phyloP scores from a whole-genome alignment of 495 filamentous ascomycete genomes.

The Filosporella fistucella region DNA sequence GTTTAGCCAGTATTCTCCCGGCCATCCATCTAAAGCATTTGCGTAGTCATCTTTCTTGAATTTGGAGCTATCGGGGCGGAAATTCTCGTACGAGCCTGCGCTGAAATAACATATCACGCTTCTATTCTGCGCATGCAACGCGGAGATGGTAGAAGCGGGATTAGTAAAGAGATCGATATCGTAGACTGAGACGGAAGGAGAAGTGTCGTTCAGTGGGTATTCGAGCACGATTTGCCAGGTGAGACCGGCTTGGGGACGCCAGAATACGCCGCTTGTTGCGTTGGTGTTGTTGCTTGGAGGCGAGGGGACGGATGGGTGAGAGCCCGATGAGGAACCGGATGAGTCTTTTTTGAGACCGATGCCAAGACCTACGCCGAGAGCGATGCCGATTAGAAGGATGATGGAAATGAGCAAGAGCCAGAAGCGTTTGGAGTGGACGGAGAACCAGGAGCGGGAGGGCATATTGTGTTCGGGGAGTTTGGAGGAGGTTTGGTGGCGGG shows the following conservation, averaged over 20 bases:
- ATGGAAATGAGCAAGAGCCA: neutral
- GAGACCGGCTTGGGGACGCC: conserved; percentile 43
- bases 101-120: conserved; percentile 74
- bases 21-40: conserved; percentile 53
- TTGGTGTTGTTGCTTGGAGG: conserved; percentile 10
- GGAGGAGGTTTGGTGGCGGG: neutral
- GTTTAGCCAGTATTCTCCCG: conserved; percentile 63
- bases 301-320: neutral
- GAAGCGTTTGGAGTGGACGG: neutral
- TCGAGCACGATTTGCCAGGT: conserved; percentile 53
- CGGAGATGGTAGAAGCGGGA: conserved; percentile 34
- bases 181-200: conserved; percentile 42
- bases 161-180: conserved; percentile 62
- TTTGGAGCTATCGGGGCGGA: conserved; percentile 46
- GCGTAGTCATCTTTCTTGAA: conserved; percentile 52
- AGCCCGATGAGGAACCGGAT: conserved; percentile 3
- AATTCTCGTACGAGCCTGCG: conserved; percentile 52
- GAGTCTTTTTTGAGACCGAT: conserved; percentile 31
- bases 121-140: conserved; percentile 41
- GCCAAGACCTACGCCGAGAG: conserved; percentile 50
- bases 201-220: conserved; percentile 38
- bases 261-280: conserved; percentile 30
- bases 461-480: neutral
- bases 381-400: conserved; percentile 41
- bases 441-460: neutral